phyloP scores from a whole-genome alignment of 768 basidiomycete species.

The Hemileccinum rubropunctum region DNA sequence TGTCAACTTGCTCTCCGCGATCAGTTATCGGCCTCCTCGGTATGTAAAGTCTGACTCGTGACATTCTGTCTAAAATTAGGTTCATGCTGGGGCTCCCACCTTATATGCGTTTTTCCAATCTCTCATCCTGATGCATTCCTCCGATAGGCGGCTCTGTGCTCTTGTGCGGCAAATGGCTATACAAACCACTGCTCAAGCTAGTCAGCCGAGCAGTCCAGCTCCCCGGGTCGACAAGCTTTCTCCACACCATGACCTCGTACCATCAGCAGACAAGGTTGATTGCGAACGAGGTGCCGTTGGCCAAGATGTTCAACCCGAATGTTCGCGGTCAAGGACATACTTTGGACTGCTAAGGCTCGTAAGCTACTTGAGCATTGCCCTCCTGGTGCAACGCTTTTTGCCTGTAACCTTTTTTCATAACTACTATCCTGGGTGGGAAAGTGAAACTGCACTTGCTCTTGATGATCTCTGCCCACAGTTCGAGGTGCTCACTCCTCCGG shows the following conservation, averaged over 20 bases:
- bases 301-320: not conserved
- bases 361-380: conserved; percentile 8
- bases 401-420: not conserved
- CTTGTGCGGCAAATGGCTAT: conserved; percentile 5
- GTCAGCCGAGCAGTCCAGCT: not conserved
- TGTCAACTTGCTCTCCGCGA: no score
- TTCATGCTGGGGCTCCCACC: no score
- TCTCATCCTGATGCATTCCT: not conserved
- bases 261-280: conserved; percentile 7
- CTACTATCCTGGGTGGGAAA: not conserved
- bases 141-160: conserved; percentile 8
- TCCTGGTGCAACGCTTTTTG: conserved; percentile 10
- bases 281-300: conserved; percentile 5
- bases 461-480: conserved; percentile 29
- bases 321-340: not conserved
- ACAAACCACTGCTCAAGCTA: no score
- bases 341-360: not conserved
- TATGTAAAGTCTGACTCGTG: no score
- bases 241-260: not conserved
- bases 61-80: no score
- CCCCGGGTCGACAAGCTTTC: conserved; percentile 1
- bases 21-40: no score
- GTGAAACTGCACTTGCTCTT: not conserved
- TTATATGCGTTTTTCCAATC: no score
- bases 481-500: conserved; percentile 10